A percentile compares a stretch with the other conserved stretches of the same genome.
These are phyloP conservation scores for Trichocladium uniseriatum DNA, from an alignment of 495 filamentous ascomycete genomes.

Conservation along the genomic window DNA sequence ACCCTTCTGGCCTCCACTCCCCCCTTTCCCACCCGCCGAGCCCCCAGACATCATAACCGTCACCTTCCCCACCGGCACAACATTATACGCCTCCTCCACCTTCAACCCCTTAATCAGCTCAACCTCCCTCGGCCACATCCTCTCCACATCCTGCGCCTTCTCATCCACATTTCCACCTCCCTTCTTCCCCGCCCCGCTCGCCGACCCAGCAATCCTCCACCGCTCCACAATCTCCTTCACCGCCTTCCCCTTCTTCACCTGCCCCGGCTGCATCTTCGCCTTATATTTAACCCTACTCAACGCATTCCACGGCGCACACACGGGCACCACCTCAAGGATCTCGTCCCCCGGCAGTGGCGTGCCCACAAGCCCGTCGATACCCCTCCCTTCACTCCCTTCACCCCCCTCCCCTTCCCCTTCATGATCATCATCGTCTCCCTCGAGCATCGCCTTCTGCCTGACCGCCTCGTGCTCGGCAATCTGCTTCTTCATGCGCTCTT, in stretches of 20 bases:
- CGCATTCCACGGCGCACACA: conserved; percentile 85
- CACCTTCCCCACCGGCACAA: conserved; percentile 76
- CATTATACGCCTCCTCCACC: conserved; percentile 71
- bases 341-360: conserved; percentile 73
- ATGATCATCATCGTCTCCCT: conserved; percentile 32
- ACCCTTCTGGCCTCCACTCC: conserved; percentile 22
- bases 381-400: conserved; percentile 50
- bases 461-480: conserved; percentile 55
- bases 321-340: conserved; percentile 77
- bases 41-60: conserved; percentile 62
- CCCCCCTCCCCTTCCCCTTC: conserved; percentile 14
- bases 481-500: conserved; percentile 56
- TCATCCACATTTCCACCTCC: conserved; percentile 45
- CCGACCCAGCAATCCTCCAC: conserved; percentile 51
- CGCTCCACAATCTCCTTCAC: conserved; percentile 73
- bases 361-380: conserved; percentile 68
- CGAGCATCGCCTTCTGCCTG: conserved; percentile 46
- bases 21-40: conserved; percentile 35
- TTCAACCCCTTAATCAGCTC: conserved; percentile 74
- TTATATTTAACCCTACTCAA: conserved; percentile 75
- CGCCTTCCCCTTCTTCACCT: conserved; percentile 89
- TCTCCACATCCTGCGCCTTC: conserved; percentile 53
- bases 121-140: conserved; percentile 70
- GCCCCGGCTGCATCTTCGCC: conserved; percentile 83
- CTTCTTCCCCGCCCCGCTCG: conserved; percentile 35